phyloP scores from a whole-genome alignment of 768 basidiomycete species.

The Sporobolomyces roseus region DNA sequence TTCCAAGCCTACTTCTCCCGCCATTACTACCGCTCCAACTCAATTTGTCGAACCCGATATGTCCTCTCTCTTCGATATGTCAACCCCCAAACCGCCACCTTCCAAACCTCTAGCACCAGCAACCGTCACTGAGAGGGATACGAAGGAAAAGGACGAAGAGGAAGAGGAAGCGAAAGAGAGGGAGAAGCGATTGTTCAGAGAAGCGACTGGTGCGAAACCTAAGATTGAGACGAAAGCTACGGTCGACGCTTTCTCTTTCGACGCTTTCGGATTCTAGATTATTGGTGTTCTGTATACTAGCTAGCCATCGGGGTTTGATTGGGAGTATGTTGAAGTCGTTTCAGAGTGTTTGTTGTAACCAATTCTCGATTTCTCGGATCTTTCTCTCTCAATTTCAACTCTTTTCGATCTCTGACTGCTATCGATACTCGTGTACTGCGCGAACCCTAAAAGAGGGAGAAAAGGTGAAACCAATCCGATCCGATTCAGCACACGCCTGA shows the following conservation, averaged over 20 bases:
- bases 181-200: slow-evolving; percentile 21
- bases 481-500: too few relatives aligned
- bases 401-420: too few relatives aligned
- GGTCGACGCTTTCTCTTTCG: slow-evolving; percentile 33
- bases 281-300: too few relatives aligned
- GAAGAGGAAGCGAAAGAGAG: slow-evolving; percentile 15
- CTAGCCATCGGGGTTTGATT: too few relatives aligned
- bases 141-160: background rate
- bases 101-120: background rate
- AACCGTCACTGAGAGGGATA: background rate
- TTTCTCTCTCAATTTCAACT: too few relatives aligned
- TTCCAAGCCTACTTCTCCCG: background rate
- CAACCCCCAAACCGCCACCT: background rate
- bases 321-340: too few relatives aligned
- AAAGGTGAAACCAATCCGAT: too few relatives aligned
- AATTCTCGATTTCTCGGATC: too few relatives aligned
- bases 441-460: too few relatives aligned
- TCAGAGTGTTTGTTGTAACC: too few relatives aligned
- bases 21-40: background rate
- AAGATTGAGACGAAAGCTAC: slow-evolving; percentile 33
- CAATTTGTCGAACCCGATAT: slow-evolving; percentile 10
- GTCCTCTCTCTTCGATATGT: background rate
- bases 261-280: slow-evolving; percentile 38
- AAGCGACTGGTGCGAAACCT: slow-evolving; percentile 17
- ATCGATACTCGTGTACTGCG: too few relatives aligned